phyloP scores from a whole-genome alignment of 108 stramenopile genomes.

The Cyclotella kingstonii region DNA sequence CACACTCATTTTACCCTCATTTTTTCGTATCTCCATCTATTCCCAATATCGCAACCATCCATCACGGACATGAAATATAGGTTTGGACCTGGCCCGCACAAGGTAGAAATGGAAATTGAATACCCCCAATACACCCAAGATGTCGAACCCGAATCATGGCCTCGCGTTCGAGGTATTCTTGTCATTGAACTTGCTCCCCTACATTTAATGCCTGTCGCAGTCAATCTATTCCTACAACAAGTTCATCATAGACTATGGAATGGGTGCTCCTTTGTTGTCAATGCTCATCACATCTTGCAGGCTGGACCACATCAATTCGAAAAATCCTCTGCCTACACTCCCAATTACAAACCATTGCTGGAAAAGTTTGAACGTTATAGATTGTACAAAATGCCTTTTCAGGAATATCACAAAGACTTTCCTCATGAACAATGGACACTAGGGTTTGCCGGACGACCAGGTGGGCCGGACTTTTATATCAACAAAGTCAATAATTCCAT shows the following conservation, averaged over 20 bases:
- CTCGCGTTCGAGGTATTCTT: conserved; percentile 36
- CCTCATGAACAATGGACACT: conserved; percentile 77
- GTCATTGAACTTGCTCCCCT: conserved; percentile 70
- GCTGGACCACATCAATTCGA: conserved; percentile 53
- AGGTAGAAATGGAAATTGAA: conserved; percentile 63
- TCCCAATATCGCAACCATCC: no score
- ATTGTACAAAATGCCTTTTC: conserved; percentile 55
- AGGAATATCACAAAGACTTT: conserved; percentile 77
- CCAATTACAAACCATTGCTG: conserved; percentile 15
- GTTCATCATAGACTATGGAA: conserved; percentile 72
- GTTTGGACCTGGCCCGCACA: conserved; percentile 76
- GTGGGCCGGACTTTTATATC: conserved; percentile 93
- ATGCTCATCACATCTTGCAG: conserved; percentile 81
- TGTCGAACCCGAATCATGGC: conserved; percentile 13
- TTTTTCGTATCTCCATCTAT: neutral
- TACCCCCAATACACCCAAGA: conserved; percentile 10
- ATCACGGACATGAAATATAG: conserved; percentile 14
- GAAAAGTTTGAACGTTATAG: conserved; percentile 48
- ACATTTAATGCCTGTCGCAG: conserved; percentile 75
- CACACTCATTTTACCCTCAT: neutral
- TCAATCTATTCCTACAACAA: conserved; percentile 82
- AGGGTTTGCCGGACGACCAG: conserved; percentile 88
- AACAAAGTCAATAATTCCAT: conserved; percentile 73
- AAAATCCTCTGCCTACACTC: conserved; percentile 10
- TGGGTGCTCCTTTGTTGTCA: conserved; percentile 65